A percentile compares a stretch with the other conserved stretches of the same genome.
Evolutionary conservation across 2,329 filamentous ascomycete genomes (phyloP).

Genomic region (Aspergillus hiratsukae): DNA sequence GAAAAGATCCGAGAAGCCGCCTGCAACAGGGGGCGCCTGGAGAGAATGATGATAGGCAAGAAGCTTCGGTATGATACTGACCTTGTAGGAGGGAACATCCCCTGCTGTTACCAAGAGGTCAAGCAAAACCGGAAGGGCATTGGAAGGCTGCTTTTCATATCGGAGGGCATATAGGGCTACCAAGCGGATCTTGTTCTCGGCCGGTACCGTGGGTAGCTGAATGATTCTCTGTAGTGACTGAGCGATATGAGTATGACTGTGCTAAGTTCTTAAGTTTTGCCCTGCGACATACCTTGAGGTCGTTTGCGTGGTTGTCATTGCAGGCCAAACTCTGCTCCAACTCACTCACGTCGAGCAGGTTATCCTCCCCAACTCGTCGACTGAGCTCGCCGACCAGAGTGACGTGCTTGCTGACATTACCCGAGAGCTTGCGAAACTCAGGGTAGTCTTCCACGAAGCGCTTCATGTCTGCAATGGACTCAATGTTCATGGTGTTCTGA

Average conservation of each 20-base stretch:
- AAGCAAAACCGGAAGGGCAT: conserved; percentile 75
- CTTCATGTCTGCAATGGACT: conserved; percentile 98
- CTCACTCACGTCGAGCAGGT: conserved; percentile 91
- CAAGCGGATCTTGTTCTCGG: conserved; percentile 80
- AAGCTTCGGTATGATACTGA: conserved; percentile 76
- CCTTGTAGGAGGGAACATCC: conserved; percentile 69
- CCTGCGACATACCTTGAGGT: conserved; percentile 67
- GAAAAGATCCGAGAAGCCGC: conserved; percentile 86
- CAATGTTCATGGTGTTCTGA: conserved; percentile 92
- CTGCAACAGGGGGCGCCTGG: conserved; percentile 68
- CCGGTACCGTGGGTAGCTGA: conserved; percentile 68
- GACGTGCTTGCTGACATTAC: conserved; percentile 98
- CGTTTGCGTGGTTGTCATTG: conserved; percentile 87
- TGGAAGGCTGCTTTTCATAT: conserved; percentile 82
- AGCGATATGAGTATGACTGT: background rate
- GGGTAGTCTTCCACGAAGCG: conserved; percentile 98
- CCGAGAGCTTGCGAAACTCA: conserved; percentile 92
- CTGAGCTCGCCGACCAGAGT: conserved; percentile 92
- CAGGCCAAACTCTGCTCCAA: conserved; percentile 95
- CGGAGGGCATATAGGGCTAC: conserved; percentile 93
- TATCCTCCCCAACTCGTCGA: conserved; percentile 77
- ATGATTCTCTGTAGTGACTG: conserved; percentile 83
- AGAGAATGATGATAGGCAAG: conserved; percentile 82
- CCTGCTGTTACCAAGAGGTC: conserved; percentile 82
- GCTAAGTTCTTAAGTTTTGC: background rate